Percentiles rank a stretch among this genome's conserved stretches.
Conservation (phyloP, 2,329 filamentous ascomycete genomes). For the Clonostachys rosea region DNA sequence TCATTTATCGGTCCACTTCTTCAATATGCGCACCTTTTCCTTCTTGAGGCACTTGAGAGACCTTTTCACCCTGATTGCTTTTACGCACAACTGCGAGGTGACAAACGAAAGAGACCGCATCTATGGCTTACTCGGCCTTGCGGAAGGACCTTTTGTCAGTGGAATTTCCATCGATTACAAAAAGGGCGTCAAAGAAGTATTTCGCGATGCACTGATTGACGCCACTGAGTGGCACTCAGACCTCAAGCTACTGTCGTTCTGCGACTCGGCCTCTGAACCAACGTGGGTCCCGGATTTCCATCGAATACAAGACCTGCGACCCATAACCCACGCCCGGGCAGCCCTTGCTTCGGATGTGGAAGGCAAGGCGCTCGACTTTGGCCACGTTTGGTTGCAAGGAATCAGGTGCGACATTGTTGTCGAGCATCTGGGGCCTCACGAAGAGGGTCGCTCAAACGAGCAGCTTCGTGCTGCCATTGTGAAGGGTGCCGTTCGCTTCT, state of each 20-base stretch:
- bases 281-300: conserved; percentile 1
- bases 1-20: neutral
- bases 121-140: conserved; percentile 13
- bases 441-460: neutral
- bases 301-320: neutral
- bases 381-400: neutral
- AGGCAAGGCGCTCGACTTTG: neutral
- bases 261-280: neutral
- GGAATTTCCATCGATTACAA: neutral
- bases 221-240: neutral
- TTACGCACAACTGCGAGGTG: conserved; percentile 10
- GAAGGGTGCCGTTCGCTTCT: neutral
- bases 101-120: conserved; percentile 11
- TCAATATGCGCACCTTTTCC: neutral
- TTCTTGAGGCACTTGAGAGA: neutral
- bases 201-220: neutral
- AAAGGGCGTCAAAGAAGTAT: neutral
- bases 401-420: neutral
- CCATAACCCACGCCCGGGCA: neutral
- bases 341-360: neutral
- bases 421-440: neutral
- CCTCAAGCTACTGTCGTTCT: neutral
- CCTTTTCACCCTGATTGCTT: conserved; percentile 7
- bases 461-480: neutral
- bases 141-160: neutral